Evolutionary conservation across 164 flowering plant species (phyloP), one percentile per base, ranked within the genome.

Genomic region (Akebia trifoliata): DNA sequence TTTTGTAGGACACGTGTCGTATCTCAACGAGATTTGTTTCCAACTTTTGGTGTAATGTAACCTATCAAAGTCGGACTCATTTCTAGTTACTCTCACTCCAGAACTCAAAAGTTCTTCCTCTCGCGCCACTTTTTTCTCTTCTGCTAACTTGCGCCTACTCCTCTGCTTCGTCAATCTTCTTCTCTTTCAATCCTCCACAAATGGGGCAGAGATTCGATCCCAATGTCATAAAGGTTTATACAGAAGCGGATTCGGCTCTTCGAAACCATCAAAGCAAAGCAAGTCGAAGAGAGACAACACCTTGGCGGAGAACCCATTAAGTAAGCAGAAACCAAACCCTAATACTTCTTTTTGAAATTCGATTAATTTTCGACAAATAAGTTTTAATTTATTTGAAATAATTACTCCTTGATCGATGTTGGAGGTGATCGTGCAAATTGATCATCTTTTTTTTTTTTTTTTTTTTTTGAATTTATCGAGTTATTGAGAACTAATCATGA

Each of bases 171-270:
- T 37, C 40, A 2, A 2, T 12, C 11, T 2, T n/a, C n/a, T n/a
- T n/a, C n/a, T n/a, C n/a, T n/a, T n/a, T n/a, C n/a, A n/a, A n/a
- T n/a, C n/a, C n/a, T n/a, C n/a, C n/a, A n/a, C n/a, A n/a, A n/a
- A n/a, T n/a, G n/a, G n/a, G n/a, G n/a, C n/a, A n/a, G n/a, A n/a
- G n/a, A n/a, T n/a, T n/a, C n/a, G n/a, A n/a, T n/a, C n/a, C 20
- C 11, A 0, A 47, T 8, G 62, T 38, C 24, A 56, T 55, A 11
- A 81, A 74, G 50, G 84, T 74, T 75, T 30, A 80, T 86, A 37
- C 77, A 77, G 60, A 86, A 83, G 48, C 86, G 97, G 29, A 70
- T 90, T 40, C 31, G 69, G 14, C 63, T 75, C 44, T 90, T 90
- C 68, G 75, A 81, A 61, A 26, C 72, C 31, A 72, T 90, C 67